A percentile compares a stretch with the other conserved stretches of the same genome.
Evolutionary conservation across 768 basidiomycete species (phyloP).

Genomic region (Amanita polypyramis): DNA sequence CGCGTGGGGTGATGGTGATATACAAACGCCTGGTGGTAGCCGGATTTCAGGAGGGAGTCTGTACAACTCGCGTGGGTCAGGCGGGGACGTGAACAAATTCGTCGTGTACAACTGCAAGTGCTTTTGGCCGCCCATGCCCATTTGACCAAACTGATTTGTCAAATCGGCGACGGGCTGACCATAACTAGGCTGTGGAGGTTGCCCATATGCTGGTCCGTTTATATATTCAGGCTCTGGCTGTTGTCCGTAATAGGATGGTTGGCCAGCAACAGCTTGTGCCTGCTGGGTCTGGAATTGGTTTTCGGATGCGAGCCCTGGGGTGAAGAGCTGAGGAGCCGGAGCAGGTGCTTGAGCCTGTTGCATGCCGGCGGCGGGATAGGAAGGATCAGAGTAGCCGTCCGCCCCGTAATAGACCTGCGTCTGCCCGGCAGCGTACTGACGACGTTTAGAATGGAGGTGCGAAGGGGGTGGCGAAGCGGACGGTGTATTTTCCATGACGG

Average conservation of each 20-base stretch:
- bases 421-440: slow-evolving; percentile 92
- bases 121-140: slow-evolving; percentile 77
- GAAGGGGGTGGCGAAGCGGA: slow-evolving; percentile 35
- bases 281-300: slow-evolving; percentile 62
- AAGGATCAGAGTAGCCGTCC: slow-evolving; percentile 33
- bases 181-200: slow-evolving; percentile 26
- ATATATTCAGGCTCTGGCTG: slow-evolving; percentile 37
- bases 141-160: slow-evolving; percentile 78
- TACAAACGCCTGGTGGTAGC: slow-evolving; percentile 74
- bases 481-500: slow-evolving; percentile 27
- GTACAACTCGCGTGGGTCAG: slow-evolving; percentile 79
- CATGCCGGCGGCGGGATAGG: slow-evolving; percentile 26
- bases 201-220: slow-evolving; percentile 29
- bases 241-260: slow-evolving; percentile 30
- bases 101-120: slow-evolving; percentile 74
- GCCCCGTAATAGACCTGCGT: slow-evolving; percentile 78
- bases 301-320: slow-evolving; percentile 69
- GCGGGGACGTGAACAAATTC: slow-evolving; percentile 87
- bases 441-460: slow-evolving; percentile 50
- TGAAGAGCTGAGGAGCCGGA: slow-evolving; percentile 57
- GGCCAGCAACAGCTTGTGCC: slow-evolving; percentile 26
- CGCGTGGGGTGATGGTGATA: slow-evolving; percentile 67
- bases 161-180: slow-evolving; percentile 52
- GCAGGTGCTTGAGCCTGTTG: slow-evolving; percentile 27
- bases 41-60: slow-evolving; percentile 83